phyloP scores from a whole-genome alignment of 139 green algal species.

The Asterochloris erici region DNA sequence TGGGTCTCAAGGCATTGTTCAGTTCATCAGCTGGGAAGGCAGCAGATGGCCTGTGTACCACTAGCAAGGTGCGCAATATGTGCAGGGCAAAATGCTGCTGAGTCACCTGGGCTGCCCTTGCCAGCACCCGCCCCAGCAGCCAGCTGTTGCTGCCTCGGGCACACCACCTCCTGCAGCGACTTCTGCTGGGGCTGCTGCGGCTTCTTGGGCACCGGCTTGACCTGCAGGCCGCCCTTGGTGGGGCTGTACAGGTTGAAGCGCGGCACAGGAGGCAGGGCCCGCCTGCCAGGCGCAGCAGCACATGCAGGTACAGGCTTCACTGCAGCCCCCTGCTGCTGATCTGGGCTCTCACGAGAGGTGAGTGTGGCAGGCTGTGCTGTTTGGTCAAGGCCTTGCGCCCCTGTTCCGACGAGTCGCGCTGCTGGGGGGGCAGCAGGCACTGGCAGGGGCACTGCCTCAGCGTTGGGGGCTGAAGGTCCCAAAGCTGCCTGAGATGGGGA shows the following conservation, averaged over 20 bases:
- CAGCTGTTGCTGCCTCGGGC: not conserved
- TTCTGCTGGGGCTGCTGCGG: not conserved
- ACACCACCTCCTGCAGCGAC: not conserved
- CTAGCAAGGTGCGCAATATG: not conserved
- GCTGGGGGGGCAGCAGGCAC: too few relatives aligned
- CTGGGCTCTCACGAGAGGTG: not conserved
- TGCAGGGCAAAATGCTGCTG: not conserved
- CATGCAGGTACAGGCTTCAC: not conserved
- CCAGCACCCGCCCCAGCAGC: too few relatives aligned
- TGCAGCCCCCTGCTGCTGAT: not conserved
- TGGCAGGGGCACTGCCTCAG: not conserved
- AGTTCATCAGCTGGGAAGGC: too few relatives aligned
- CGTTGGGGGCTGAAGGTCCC: not conserved
- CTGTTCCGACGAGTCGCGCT: too few relatives aligned
- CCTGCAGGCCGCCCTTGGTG: conserved; percentile 7
- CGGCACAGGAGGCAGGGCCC: not conserved
- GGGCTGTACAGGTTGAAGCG: conserved; percentile 16
- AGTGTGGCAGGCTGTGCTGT: not conserved
- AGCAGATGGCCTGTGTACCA: too few relatives aligned
- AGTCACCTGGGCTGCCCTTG: not conserved
- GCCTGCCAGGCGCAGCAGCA: not conserved
- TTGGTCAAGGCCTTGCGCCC: too few relatives aligned
- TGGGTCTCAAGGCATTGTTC: too few relatives aligned
- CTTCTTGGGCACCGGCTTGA: not conserved
- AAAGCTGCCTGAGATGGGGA: not conserved